These are phyloP conservation scores for Metarhizium sp. DNA, from an alignment of 2,329 filamentous ascomycete species.

Conservation along the genomic window DNA sequence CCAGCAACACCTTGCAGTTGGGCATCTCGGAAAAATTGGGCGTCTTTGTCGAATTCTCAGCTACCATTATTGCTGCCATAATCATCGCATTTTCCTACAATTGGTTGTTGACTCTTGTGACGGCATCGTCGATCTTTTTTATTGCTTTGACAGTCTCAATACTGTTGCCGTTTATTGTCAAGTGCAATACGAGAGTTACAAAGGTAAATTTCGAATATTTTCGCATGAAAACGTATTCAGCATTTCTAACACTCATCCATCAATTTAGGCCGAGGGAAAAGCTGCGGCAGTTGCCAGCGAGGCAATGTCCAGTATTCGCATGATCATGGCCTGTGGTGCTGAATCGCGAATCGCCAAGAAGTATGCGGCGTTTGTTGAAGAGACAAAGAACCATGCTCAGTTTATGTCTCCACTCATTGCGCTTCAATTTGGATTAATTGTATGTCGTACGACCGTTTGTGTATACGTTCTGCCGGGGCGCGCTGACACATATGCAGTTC, in stretches of 20 bases:
- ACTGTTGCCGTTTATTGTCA: constrained; percentile 47
- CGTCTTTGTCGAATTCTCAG: constrained; percentile 44
- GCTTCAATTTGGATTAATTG: constrained; percentile 41
- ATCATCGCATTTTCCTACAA: constrained; percentile 47
- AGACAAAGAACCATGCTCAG: constrained; percentile 40
- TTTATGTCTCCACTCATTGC: constrained; percentile 41
- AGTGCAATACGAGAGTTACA: constrained; percentile 34
- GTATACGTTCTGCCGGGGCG: background rate
- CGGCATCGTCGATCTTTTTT: constrained; percentile 46
- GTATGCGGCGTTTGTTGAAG: constrained; percentile 46
- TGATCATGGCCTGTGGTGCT: constrained; percentile 54
- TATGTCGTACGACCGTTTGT: constrained; percentile 9
- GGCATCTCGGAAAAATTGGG: constrained; percentile 57
- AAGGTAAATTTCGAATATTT: constrained; percentile 17
- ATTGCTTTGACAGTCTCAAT: constrained; percentile 38
- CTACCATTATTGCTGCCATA: constrained; percentile 42
- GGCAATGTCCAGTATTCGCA: constrained; percentile 48
- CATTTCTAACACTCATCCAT: background rate
- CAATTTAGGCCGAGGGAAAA: constrained; percentile 38
- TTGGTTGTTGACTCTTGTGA: constrained; percentile 52
- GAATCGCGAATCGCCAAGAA: constrained; percentile 42
- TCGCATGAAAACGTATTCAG: background rate
- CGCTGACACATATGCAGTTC: constrained; percentile 27
- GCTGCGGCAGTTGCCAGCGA: constrained; percentile 53
- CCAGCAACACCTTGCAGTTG: constrained; percentile 54